A percentile compares a stretch with the other conserved stretches of the same genome.
These are phyloP conservation scores for Chlorella sp. DNA, from an alignment of 139 green algal species.

Conservation along the genomic window DNA sequence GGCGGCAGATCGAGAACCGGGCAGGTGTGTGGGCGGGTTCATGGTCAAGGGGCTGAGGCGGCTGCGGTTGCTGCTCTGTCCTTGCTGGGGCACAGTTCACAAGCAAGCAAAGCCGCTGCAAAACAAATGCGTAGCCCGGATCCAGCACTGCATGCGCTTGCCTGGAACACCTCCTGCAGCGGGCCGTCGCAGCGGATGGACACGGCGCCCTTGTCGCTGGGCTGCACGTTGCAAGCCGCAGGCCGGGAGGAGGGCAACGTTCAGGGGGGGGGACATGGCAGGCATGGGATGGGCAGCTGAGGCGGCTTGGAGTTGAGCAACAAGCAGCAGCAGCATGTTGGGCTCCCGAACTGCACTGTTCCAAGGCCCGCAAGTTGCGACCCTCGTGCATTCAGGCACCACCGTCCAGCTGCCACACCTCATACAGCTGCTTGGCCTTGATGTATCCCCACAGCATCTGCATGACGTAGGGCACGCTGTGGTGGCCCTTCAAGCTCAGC, in stretches of 20 bases:
- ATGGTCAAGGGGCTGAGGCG: no score
- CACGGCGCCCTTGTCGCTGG: neutral
- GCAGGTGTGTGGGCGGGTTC: no score
- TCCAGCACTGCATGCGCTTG: no score
- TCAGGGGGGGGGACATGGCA: no score
- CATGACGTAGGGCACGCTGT: slow-evolving; percentile 35
- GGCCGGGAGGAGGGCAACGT: neutral
- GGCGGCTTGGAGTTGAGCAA: no score
- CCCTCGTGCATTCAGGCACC: neutral
- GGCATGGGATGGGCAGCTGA: no score
- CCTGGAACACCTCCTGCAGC: slow-evolving; percentile 11
- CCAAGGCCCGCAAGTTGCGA: neutral
- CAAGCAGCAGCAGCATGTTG: no score
- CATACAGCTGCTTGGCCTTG: slow-evolving; percentile 34
- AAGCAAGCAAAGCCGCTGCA: no score
- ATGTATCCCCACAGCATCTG: slow-evolving; percentile 44
- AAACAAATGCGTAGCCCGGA: no score
- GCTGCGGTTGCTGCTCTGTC: no score
- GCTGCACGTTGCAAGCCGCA: neutral
- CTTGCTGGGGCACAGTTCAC: no score
- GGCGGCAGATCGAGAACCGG: no score
- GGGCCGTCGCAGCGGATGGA: slow-evolving; percentile 29
- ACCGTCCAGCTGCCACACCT: neutral
- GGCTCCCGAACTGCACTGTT: neutral
- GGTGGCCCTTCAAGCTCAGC: slow-evolving; percentile 32